Evolutionary conservation across 2,329 filamentous ascomycete genomes (phyloP), one percentile per base, ranked within the genome.

Genomic region (Monilinia fructigena): DNA sequence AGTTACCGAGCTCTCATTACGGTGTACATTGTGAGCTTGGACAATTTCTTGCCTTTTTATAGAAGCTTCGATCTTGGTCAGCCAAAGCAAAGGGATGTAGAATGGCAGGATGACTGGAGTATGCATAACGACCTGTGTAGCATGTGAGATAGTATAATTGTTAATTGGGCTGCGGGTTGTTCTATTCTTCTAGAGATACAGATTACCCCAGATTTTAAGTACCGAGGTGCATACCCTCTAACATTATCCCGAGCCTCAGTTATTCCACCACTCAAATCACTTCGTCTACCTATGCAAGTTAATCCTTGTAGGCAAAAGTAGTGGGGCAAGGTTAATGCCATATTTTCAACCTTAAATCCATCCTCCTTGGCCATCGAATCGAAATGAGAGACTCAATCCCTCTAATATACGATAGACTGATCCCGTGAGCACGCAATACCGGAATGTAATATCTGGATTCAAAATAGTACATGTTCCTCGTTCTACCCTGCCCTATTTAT

Each of bases 1-100:
- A 1, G 75, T 76, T 20, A 81, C 55, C 14, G 69, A 72, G 58
- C 70, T 74, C 2, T 65, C 67, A 38, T 71, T 35, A n/a, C 73
- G 72, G 5, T 59, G 11, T 12, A 73, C 72, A 53, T 74, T 74
- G 64, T 48, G 55, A 3, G 40, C 11, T 18, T 59, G 40, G 7
- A 65, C 54, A 12, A 65, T 38, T 16, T 31, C 5, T 31, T 42
- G 54, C 40, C 63, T 59, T 20, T 61, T 31, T 50, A 61, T 50
- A 18, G 31, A 35, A 12, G 58, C 58, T 7, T 23, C 12, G 31
- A 8, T 31, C 2, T 40, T 14, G 31, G 10, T 4, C 3, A 50
- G 14, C 58, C 58, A 61, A 11, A 61, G 28, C 2, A 40, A 50
- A 50, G 14, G 10, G 1, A 38, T 18, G 4, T 42, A 61, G 10